A percentile compares a stretch with the other conserved stretches of the same genome.
Conservation (phyloP, 1,284 basidiomycete genomes). For the Ceratobasidium papillatum region DNA sequence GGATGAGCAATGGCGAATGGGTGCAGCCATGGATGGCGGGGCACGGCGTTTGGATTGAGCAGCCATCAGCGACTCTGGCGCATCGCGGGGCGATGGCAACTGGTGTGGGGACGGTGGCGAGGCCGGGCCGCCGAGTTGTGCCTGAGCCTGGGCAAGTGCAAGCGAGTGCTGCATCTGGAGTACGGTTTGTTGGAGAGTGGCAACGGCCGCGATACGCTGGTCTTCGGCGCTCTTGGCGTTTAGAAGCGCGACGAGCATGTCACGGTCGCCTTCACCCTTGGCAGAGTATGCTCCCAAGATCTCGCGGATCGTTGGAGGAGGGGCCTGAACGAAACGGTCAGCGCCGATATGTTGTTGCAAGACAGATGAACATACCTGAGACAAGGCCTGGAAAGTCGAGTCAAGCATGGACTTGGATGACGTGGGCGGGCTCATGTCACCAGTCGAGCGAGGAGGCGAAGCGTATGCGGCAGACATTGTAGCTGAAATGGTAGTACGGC, state of each 20-base stretch:
- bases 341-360: slow-evolving; percentile 43
- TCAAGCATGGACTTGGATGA: slow-evolving; percentile 52
- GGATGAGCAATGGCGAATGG: slow-evolving; percentile 1
- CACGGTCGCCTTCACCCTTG: slow-evolving; percentile 87
- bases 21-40: background rate
- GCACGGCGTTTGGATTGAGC: background rate
- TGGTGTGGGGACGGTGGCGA: background rate
- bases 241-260: slow-evolving; percentile 86
- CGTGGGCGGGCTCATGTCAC: slow-evolving; percentile 42
- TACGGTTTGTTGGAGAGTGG: slow-evolving; percentile 71
- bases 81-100: slow-evolving; percentile 21
- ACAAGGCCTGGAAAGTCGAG: slow-evolving; percentile 59
- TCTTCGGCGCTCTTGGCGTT: slow-evolving; percentile 91
- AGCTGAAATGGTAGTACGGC: background rate
- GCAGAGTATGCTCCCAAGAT: slow-evolving; percentile 84
- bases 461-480: slow-evolving; percentile 25
- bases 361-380: slow-evolving; percentile 55
- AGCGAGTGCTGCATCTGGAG: slow-evolving; percentile 65
- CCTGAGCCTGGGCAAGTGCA: slow-evolving; percentile 29
- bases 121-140: background rate
- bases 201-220: slow-evolving; percentile 77
- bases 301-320: slow-evolving; percentile 81
- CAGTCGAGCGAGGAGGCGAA: slow-evolving; percentile 45
- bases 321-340: slow-evolving; percentile 56
- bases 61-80: slow-evolving; percentile 1